phyloP scores from a whole-genome alignment of 495 filamentous ascomycete species.

The Lasiosphaeriaceae sp. region DNA sequence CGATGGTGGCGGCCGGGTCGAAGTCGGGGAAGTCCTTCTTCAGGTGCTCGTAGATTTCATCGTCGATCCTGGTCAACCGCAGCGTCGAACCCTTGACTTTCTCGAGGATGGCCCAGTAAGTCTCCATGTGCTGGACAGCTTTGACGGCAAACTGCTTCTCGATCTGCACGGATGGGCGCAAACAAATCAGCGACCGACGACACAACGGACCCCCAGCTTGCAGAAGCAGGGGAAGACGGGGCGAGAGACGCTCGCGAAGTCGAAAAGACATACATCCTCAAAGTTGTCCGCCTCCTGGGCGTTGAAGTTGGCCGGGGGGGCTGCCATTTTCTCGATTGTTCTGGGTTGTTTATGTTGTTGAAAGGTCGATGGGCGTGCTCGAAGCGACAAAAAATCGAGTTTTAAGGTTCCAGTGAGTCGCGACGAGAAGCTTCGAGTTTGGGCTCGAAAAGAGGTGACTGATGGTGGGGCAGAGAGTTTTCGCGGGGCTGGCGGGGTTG shows the following conservation, averaged over 20 bases:
- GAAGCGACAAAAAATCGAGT: no score
- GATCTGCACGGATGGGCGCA: constrained; percentile 54
- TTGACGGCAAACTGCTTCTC: constrained; percentile 99
- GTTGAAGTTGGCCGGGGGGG: constrained; percentile 38
- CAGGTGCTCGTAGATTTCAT: constrained; percentile 90
- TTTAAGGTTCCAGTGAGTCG: neutral
- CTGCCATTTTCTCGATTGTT: neutral
- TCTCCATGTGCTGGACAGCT: constrained; percentile 90
- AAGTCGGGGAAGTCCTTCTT: constrained; percentile 87
- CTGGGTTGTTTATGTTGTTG: no score
- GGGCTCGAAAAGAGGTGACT: neutral
- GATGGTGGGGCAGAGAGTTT: constrained; percentile 3
- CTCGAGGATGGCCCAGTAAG: constrained; percentile 95
- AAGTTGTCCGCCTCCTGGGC: constrained; percentile 46
- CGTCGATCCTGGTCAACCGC: constrained; percentile 87
- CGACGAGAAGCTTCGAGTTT: constrained; percentile 1
- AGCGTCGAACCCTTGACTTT: constrained; percentile 79
- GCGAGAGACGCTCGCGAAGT: neutral
- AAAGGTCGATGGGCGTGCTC: no score
- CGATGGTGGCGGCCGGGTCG: constrained; percentile 69
- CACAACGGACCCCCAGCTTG: no score
- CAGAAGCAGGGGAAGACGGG: no score
- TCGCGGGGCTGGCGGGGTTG: no score
- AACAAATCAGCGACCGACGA: neutral
- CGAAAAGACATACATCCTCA: constrained; percentile 37